Evolutionary conservation across 352 stramenopile genomes (phyloP), one percentile per base, ranked within the genome.

Genomic region (Phytophthora quininea): DNA sequence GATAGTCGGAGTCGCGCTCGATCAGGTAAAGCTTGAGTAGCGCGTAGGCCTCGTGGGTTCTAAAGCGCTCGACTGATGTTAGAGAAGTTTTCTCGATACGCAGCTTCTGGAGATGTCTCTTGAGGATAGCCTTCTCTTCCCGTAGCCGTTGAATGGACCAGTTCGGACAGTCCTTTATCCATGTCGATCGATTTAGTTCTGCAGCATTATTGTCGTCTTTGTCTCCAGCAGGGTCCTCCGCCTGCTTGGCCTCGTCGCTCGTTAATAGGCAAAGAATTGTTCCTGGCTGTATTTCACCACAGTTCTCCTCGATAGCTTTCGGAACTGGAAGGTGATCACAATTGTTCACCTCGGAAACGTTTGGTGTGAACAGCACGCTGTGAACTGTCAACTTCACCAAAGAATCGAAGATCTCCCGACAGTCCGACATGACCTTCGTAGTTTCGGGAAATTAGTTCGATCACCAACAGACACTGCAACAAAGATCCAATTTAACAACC

Each of bases 1-100:
- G 67, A 32, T 76, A 79, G 4, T 58, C 29, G 8, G 43, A 31
- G 45, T 76, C 59, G 9, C 67, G 58, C 38, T 88, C 76, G 0
- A 74, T 49, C 6, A 85, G 52, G 47, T 90, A 88, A 19, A 92
- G 66, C 47, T 87, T 85, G 35, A 90, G 56, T 46, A 92, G 62
- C n/a, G 81, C 78, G 10, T 85, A 89, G 30, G 63, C 77, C 47
- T 87, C 80, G 27, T 72, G 66, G 4, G 72, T 14, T 15, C 45
- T 32, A 27, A 59, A 62, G 35, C 58, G 27, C 15, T 59, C 45
- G 30, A 31, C 29, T 14, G 11, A 58, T 12, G 57, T 49, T 31
- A 42, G 2, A 15, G 52, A 7, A 32, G 33, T 27, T 46, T 67
- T 57, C 2, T 40, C n/a, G 12, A n/a, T 35, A 38, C 33, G 58